Base-by-base conservation (phyloP, 2,329 filamentous ascomycete genomes). In the Colletotrichum liaoningense region DNA sequence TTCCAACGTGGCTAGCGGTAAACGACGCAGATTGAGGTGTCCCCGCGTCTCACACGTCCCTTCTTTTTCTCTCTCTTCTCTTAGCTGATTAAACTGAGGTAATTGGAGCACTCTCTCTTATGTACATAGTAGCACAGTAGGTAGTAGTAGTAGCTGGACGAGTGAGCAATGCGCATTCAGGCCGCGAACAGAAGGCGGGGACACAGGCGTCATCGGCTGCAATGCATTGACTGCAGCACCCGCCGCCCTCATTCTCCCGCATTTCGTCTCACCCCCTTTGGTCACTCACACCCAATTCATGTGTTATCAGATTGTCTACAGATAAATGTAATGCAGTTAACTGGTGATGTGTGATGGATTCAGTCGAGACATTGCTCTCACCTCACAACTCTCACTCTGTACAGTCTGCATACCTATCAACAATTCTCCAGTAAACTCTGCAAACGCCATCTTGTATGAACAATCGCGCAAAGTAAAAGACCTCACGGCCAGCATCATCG, bases 1-100 rank as follows among this genome's bases (percentile, higher is more conserved):
- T 72, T 66, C 67, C 67, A 70, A 66, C 67, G 70, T 73, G 70
- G 66, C 59, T 62, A 64, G 59, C 59, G 63, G 56, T 57, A 63
- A 68, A 55, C 64, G 69, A 72, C 62, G 63, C 55, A 24, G 16
- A 62, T n/a, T 52, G 58, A 42, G 54, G 67, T 69, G 67, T 55
- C 22, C 30, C 49, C 60, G 28, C 26, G 60, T 52, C 60, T n/a
- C 60, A 46, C 58, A 42, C 33, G 58, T 26, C 35, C 28, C 33
- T 62, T 24, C 5, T 16, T 26, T 52, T 16, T n/a, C 19, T 6
- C 14, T 12, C 22, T 4, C 4, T 30, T 26, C 19, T 19, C 42
- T 33, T 12, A 35, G 33, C 11, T 35, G 33, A 35, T 35, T 35
- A 5, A 6, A 4, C 9, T 30, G 11, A 56, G 30, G 11, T 59